Evolutionary conservation across 352 stramenopile species (phyloP).

Genomic region (Chrysophaeum taylorii): DNA sequence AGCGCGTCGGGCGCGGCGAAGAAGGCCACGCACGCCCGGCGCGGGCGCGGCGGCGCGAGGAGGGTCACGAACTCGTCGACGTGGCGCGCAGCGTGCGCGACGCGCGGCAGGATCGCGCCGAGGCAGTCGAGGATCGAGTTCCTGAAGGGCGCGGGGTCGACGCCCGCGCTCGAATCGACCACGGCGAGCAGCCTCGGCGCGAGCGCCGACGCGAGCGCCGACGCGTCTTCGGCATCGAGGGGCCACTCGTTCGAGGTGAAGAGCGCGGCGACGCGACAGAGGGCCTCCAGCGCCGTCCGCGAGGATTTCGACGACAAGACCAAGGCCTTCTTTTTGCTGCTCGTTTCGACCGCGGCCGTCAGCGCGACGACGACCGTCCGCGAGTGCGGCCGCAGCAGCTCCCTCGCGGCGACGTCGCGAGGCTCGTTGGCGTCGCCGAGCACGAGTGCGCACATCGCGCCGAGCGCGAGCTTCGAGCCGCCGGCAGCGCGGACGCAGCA

Average conservation of each 20-base stretch:
- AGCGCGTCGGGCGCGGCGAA: neutral
- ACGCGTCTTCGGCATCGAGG: neutral
- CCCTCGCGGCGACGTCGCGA: too few species aligned
- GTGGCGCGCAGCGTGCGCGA: neutral
- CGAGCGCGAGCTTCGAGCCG: neutral
- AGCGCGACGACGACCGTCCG: too few species aligned
- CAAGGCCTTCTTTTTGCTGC: too few species aligned
- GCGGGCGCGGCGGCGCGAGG: neutral
- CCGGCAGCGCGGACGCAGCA: neutral
- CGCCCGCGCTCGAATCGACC: neutral
- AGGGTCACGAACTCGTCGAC: neutral
- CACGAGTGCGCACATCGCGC: neutral
- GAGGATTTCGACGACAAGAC: neutral
- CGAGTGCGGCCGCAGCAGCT: too few species aligned
- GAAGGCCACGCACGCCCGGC: neutral
- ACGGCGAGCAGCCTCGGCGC: neutral
- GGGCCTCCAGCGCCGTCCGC: neutral
- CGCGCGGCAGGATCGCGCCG: neutral
- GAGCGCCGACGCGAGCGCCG: neutral
- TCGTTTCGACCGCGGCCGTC: too few species aligned
- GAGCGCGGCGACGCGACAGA: neutral
- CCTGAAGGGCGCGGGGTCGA: neutral
- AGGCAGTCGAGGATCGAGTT: neutral
- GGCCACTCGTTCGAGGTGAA: neutral
- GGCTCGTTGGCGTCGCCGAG: neutral